Evolutionary conservation across 495 filamentous ascomycete species (phyloP), one percentile per base, ranked within the genome.

Genomic region (Letharia columbiana): DNA sequence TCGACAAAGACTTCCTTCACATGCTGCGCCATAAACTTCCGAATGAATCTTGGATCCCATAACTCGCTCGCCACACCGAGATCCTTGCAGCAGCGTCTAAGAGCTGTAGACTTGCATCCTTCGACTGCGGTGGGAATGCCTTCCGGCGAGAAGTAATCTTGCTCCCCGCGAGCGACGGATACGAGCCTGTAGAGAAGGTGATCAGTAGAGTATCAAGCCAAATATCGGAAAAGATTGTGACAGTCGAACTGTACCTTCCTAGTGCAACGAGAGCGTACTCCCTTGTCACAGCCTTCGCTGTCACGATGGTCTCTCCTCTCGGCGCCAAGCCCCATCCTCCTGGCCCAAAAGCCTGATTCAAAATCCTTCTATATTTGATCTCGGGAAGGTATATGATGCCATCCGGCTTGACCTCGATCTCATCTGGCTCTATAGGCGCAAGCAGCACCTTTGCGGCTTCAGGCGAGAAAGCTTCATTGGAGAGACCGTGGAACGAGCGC

Each of bases 51-150:
- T 60, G 94, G 94, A 78, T 98, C 94, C 94, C 94, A 98, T 50
- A 98, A 80, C 76, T 98, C 94, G 70, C 87, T 91, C 4, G 92
- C 95, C 64, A 98, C 88, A 17, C 94, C 94, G 33, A 98, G 82
- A 76, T 98, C 94, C 78, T 98, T 98, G 79, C 95, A 98, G 79
- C 91, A 96, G 35, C 94, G 89, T 81, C 96, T 91, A 63, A 98
- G 81, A 28, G 94, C 94, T 75, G 98, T 98, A 23, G 91, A 96
- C 75, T 96, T 95, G 80, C 91, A 96, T 28, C 94, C 94, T 76
- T 98, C 94, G 41, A 92, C 92, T 0, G 95, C 94, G 3, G 92
- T 98, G n/a, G 94, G 91, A 66, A 98, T 94, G 58, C 90, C 91
- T 64, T 96, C 91, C 17, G 90, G 86, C 62, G 84, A 86, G 77